These are phyloP conservation scores for Claviceps lovelessii DNA, from an alignment of 2,329 filamentous ascomycete species.

Conservation along the genomic window DNA sequence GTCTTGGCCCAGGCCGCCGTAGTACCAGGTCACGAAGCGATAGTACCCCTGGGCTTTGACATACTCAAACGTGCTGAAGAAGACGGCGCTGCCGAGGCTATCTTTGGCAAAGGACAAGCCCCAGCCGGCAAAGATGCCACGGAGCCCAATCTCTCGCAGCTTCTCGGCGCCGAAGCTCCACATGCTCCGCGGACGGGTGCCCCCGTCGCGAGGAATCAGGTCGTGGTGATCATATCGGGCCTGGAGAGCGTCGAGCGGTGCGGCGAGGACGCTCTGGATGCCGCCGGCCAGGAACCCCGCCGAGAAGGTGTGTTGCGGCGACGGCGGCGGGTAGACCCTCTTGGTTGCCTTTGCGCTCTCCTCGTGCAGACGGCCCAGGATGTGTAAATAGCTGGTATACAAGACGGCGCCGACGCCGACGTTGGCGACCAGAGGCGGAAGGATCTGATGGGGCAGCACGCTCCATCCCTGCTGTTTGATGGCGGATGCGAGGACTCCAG, in stretches of 20 bases:
- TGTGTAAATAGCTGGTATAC: constrained; percentile 62
- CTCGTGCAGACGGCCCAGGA: constrained; percentile 50
- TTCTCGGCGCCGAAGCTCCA: constrained; percentile 54
- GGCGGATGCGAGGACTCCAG: constrained; percentile 53
- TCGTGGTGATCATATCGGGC: constrained; percentile 51
- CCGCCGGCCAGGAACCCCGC: constrained; percentile 56
- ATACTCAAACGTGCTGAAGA: constrained; percentile 64
- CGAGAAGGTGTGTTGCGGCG: constrained; percentile 47
- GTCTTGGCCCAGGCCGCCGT: constrained; percentile 42
- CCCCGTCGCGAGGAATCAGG: constrained; percentile 27
- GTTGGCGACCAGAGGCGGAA: constrained; percentile 62
- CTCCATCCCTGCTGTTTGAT: constrained; percentile 57
- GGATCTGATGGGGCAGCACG: constrained; percentile 61
- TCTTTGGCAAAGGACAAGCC: constrained; percentile 55
- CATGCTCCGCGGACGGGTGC: constrained; percentile 43
- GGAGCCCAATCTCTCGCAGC: constrained; percentile 54
- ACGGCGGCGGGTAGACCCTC: constrained; percentile 56
- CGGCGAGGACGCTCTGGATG: constrained; percentile 57
- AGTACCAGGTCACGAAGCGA: constrained; percentile 55
- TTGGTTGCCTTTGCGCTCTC: constrained; percentile 42
- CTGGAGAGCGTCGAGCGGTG: constrained; percentile 62
- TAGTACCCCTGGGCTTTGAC: constrained; percentile 62
- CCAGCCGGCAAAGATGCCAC: constrained; percentile 64
- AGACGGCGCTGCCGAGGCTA: constrained; percentile 52
- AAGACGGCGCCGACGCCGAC: constrained; percentile 59